Base-by-base conservation (phyloP, 305 asterid genomes). In the Ilex paraguariensis region DNA sequence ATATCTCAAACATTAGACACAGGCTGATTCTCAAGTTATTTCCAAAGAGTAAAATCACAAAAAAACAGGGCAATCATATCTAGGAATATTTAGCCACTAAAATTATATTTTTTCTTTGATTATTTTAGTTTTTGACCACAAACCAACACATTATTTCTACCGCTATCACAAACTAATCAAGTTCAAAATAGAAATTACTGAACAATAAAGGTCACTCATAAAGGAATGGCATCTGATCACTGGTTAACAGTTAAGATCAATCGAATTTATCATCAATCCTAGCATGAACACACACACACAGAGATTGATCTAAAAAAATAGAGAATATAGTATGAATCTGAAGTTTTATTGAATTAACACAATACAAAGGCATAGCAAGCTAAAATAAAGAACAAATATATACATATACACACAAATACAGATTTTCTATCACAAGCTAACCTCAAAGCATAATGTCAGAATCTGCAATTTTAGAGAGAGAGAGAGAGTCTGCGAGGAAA, bases 371-470 rank as follows among this genome's bases (percentile, higher is more conserved):
- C 7, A 14, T 4, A 7, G 2, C 3, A 15, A 14, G 31, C 28
- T 15, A 14, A 7, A 14, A 6, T 52, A 8, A 14, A 52, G 11
- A 36, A 36, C 6, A 36, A 36, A 36, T 8, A 36, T 8, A 5
- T 1, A 36, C 42, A 36, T 4, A 36, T 36, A 36, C 42, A 8
- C 42, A 8, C 42, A 36, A 6, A 14, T 5, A 14, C 11, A 46
- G 61, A 40, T 31, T 36, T n/a, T 7, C 44, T 42, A 9, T n/a
- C 50, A 50, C 33, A 73, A 66, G 65, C 74, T 21, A 17, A 79
- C 76, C 76, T 61, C 58, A 50, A 58, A 60, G 10, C 61, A 59
- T 31, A 21, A 66, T 59, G 16, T 57, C 53, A 39, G 60, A 70
- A 54, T 40, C 68, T 62, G 44, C 63, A 61, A 52, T 54, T 45